Conservation (phyloP, 2,329 filamentous ascomycete genomes). For the Neonectria punicea region DNA sequence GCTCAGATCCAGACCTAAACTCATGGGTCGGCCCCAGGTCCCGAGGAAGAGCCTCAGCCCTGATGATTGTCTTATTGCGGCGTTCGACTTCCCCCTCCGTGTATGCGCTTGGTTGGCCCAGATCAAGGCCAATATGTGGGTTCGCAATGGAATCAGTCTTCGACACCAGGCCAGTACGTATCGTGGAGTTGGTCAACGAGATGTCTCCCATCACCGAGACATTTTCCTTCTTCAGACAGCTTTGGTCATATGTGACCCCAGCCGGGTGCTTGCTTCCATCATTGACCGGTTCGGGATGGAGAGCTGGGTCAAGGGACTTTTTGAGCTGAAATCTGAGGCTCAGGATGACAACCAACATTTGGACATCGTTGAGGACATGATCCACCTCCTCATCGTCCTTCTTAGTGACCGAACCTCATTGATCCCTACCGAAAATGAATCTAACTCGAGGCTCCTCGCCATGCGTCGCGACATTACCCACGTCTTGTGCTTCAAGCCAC, state of each 20-base stretch:
- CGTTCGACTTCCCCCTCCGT: slow-evolving; percentile 92
- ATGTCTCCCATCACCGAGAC: slow-evolving; percentile 94
- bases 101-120: slow-evolving; percentile 97
- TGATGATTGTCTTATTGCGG: slow-evolving; percentile 84
- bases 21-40: slow-evolving; percentile 69
- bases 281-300: slow-evolving; percentile 92
- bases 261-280: slow-evolving; percentile 85
- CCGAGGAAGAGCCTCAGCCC: slow-evolving; percentile 67
- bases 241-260: slow-evolving; percentile 85
- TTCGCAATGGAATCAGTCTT: slow-evolving; percentile 94
- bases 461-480: slow-evolving; percentile 93
- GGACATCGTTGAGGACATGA: slow-evolving; percentile 94
- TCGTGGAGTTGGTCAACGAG: slow-evolving; percentile 85
- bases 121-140: slow-evolving; percentile 99
- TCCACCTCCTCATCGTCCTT: slow-evolving; percentile 90
- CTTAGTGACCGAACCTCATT: slow-evolving; percentile 89
- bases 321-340: slow-evolving; percentile 74
- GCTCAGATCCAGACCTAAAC: slow-evolving; percentile 71
- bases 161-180: slow-evolving; percentile 96
- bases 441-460: slow-evolving; percentile 72
- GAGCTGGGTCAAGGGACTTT: slow-evolving; percentile 87
- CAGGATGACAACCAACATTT: slow-evolving; percentile 90
- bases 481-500: slow-evolving; percentile 93
- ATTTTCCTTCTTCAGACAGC: slow-evolving; percentile 94
- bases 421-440: slow-evolving; percentile 73